Percentiles rank a stretch among this genome's conserved stretches.
Evolutionary conservation across 1,284 basidiomycete genomes (phyloP).

Genomic region (Inonotus obliquus): DNA sequence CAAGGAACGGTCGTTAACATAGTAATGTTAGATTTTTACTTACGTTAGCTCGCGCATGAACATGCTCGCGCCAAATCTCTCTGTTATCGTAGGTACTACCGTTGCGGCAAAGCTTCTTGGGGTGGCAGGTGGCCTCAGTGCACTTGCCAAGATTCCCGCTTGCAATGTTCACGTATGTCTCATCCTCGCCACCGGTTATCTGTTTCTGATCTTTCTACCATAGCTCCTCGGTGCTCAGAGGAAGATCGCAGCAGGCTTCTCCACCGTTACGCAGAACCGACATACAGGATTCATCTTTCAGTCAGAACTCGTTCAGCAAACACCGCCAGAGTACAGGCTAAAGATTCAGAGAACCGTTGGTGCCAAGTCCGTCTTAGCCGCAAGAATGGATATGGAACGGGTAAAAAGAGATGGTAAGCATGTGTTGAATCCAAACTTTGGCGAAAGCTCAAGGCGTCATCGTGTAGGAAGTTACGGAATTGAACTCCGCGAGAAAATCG

Average conservation of each 20-base stretch:
- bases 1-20: neutral
- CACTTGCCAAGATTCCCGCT: conserved; percentile 90
- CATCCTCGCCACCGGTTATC: neutral
- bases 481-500: conserved; percentile 78
- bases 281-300: conserved; percentile 98
- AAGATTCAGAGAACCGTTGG: conserved; percentile 92
- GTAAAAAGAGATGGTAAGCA: conserved; percentile 64
- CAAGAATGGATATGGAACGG: conserved; percentile 88
- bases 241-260: conserved; percentile 86
- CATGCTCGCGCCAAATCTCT: conserved; percentile 95
- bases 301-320: conserved; percentile 79
- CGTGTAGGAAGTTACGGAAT: conserved; percentile 71
- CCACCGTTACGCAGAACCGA: conserved; percentile 75
- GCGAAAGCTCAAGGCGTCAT: conserved; percentile 3
- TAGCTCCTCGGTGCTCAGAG: conserved; percentile 91
- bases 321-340: conserved; percentile 87
- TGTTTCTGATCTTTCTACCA: neutral
- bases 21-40: conserved; percentile 73
- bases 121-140: conserved; percentile 90
- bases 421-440: conserved; percentile 10
- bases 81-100: conserved; percentile 95
- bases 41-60: conserved; percentile 99
- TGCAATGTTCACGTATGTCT: conserved; percentile 90
- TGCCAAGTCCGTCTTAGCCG: conserved; percentile 88
- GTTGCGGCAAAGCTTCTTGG: conserved; percentile 98